These are phyloP conservation scores for Colletotrichum cuscutae DNA, from an alignment of 2,329 filamentous ascomycete genomes.

Conservation along the genomic window DNA sequence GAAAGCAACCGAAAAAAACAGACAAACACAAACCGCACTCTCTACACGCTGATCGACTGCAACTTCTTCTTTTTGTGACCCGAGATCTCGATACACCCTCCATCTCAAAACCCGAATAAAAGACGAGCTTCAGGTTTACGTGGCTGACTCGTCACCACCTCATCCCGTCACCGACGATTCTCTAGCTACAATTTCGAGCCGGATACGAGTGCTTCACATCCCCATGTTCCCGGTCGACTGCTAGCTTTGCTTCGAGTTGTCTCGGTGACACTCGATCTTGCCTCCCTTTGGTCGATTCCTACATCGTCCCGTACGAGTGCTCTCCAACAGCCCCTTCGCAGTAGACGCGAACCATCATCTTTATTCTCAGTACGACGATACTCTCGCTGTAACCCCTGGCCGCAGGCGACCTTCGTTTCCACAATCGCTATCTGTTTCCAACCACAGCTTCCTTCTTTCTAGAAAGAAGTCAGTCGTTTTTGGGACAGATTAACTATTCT, in stretches of 20 bases:
- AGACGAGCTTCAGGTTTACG: conserved; percentile 7
- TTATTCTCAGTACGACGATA: conserved; percentile 45
- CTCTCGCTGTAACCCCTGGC: conserved; percentile 54
- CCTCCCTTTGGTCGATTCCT: conserved; percentile 35
- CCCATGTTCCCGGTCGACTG: conserved; percentile 45
- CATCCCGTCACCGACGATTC: conserved; percentile 13
- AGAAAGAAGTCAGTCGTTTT: conserved; percentile 31
- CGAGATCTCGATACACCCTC: neutral
- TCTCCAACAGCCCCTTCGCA: conserved; percentile 47
- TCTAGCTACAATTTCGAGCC: conserved; percentile 17
- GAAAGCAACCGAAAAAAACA: conserved; percentile 9
- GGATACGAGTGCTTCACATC: conserved; percentile 32
- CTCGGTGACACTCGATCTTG: conserved; percentile 44
- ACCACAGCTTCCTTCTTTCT: conserved; percentile 34
- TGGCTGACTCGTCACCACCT: conserved; percentile 14
- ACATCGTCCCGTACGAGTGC: conserved; percentile 37
- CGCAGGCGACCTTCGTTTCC: conserved; percentile 67
- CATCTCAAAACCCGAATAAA: conserved; percentile 10
- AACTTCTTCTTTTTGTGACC: conserved; percentile 19
- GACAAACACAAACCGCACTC: neutral
- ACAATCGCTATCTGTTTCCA: conserved; percentile 47
- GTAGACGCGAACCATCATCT: conserved; percentile 56
- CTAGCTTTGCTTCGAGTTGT: conserved; percentile 46
- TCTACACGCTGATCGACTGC: conserved; percentile 14
- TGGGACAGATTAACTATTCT: conserved; percentile 4